Conservation (phyloP, 257 asterid species). For the Striga asiatica region DNA sequence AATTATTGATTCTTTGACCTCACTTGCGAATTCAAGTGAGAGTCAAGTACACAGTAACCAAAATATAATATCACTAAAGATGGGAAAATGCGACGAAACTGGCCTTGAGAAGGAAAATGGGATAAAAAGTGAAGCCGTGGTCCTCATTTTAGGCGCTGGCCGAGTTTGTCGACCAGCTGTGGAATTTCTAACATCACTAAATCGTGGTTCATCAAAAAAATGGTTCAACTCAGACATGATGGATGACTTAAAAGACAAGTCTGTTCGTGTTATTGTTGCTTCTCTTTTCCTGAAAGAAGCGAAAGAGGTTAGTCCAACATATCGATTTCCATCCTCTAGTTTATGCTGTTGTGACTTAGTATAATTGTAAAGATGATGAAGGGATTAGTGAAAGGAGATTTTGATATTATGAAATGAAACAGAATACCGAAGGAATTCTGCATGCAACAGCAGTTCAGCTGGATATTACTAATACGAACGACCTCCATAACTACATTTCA, state of each 20-base stretch:
- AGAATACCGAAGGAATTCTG: conserved; percentile 63
- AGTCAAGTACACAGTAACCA: conserved; percentile 22
- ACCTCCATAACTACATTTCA: conserved; percentile 36
- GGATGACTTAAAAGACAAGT: conserved; percentile 36
- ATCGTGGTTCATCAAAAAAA: conserved; percentile 35
- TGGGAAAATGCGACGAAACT: conserved; percentile 39
- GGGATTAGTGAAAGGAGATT: background rate
- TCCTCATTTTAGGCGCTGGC: conserved; percentile 94
- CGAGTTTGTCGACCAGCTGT: conserved; percentile 95
- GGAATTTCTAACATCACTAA: conserved; percentile 62
- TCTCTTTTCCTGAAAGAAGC: conserved; percentile 89
- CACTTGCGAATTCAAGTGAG: conserved; percentile 51
- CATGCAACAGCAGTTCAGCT: conserved; percentile 79
- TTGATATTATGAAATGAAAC: conserved; percentile 19
- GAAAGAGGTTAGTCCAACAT: conserved; percentile 53
- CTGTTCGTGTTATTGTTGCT: conserved; percentile 65
- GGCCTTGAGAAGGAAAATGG: conserved; percentile 29
- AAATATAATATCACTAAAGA: conserved; percentile 40
- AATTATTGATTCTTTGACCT: conserved; percentile 62
- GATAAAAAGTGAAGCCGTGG: conserved; percentile 26
- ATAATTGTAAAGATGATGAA: conserved; percentile 1
- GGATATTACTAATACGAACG: conserved; percentile 43
- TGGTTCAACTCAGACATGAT: conserved; percentile 30
- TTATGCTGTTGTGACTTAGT: background rate
- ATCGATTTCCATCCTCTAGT: background rate